Percentiles rank a stretch among this genome's conserved stretches.
Evolutionary conservation across 1,284 basidiomycete species (phyloP).

Genomic region (Ustilago hordei): DNA sequence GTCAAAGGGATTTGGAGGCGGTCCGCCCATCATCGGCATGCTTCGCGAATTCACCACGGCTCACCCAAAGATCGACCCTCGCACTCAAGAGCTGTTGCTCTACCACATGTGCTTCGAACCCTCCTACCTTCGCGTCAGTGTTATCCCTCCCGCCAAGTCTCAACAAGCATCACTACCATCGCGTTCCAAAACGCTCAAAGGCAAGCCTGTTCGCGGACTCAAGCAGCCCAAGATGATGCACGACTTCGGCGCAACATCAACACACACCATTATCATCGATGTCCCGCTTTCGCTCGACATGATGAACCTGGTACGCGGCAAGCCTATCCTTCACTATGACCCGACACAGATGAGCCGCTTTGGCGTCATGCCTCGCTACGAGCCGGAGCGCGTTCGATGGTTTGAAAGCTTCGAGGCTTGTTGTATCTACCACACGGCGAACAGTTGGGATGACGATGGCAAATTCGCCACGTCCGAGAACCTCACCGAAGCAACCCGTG

Average conservation of each 20-base stretch:
- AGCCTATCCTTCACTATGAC: constrained; percentile 72
- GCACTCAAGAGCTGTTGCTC: constrained; percentile 72
- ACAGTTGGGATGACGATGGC: constrained; percentile 71
- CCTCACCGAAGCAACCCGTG: background rate
- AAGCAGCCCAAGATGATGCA: constrained; percentile 72
- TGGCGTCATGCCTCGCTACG: constrained; percentile 71
- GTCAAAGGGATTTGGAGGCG: constrained; percentile 40
- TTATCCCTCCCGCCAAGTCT: constrained; percentile 66
- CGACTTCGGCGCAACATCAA: constrained; percentile 72
- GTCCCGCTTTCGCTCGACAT: constrained; percentile 72
- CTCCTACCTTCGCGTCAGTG: constrained; percentile 71
- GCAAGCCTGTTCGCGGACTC: constrained; percentile 56
- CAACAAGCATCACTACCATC: background rate
- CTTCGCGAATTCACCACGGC: constrained; percentile 73
- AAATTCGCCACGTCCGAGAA: constrained; percentile 45
- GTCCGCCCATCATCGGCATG: constrained; percentile 54
- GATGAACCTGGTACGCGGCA: constrained; percentile 71
- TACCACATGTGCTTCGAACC: constrained; percentile 72
- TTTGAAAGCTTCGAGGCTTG: constrained; percentile 71
- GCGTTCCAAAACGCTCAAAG: constrained; percentile 42
- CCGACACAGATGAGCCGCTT: constrained; percentile 70
- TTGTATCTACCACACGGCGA: constrained; percentile 73
- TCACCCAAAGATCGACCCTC: constrained; percentile 72
- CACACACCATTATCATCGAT: constrained; percentile 71
- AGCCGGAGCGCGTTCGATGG: constrained; percentile 67